Evolutionary conservation across 2,329 filamentous ascomycete species (phyloP), one percentile per base, ranked within the genome.

Genomic region (Tolypocladium capitatum): DNA sequence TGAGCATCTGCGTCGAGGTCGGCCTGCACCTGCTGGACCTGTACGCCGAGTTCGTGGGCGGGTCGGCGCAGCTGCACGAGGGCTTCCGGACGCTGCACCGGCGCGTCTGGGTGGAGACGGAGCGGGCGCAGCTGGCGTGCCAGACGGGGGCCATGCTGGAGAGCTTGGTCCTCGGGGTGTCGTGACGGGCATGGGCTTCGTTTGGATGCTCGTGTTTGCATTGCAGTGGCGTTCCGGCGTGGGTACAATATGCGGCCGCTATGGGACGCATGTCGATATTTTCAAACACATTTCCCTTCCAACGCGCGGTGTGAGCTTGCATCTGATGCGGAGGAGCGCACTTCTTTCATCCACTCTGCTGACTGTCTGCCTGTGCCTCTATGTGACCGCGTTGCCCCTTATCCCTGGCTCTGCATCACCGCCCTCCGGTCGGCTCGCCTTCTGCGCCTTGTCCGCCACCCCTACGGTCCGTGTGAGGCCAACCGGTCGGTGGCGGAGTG

Each of bases 141-240:
- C 81, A 85, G 67, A 90, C 87, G 11, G 78, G 78, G 55, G 92
- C 91, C 2, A 96, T 97, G 90, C 68, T 97, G 53, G 86, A 91
- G 57, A 84, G 69, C 44, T 53, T 80, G 53, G 78, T 84, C 53
- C 30, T 47, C 14, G 45, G 48, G 2, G 24, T 31, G 9, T 13
- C 24, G n/a, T 46, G 33, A 46, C 2, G 38, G 8, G 10, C 13
- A 11, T 28, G 14, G 24, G 21, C 1, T 20, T 27, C 10, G 14
- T 27, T 27, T 6, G 24, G 38, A 11, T 28, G 18, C 32, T 36
- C 27, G 33, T 46, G 33, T 28, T 46, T 46, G 44, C 44, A 46
- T 46, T 36, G 44, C 44, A 46, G 32, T 14, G 44, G 44, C 44
- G 44, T 46, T 46, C 9, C 24, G 44, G 43, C 14, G 31, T 24